Evolutionary conservation across 176 grass and related monocot genomes (phyloP), one percentile per base, ranked within the genome.

Genomic region (Urochloa ruziziensis): DNA sequence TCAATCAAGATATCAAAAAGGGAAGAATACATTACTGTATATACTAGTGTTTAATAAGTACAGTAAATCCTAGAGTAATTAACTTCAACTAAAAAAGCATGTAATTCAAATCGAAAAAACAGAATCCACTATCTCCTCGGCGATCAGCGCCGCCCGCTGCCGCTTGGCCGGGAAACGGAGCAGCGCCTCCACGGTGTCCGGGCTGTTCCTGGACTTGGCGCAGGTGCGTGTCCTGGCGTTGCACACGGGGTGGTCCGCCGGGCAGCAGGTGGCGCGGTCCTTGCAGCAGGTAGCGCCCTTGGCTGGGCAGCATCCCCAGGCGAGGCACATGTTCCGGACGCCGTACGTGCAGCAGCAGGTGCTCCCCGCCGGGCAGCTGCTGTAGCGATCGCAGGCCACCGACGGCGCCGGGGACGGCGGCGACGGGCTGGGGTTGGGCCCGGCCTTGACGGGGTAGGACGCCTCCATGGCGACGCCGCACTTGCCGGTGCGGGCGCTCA

Each of bases 311-410:
- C 94, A 97, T 10, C 91, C 91, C 91, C 91, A 97, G 0, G 80
- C 73, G 12, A 94, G 62, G 84, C 94, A 94, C 19, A 73, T 56
- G 48, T 13, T 74, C 27, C 91, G 83, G 58, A 82, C 75, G 12
- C 88, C 77, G 64, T 82, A 86, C n/a, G 66, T 89, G 70, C 94
- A 97, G 74, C 94, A 97, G 74, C 94, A 97, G 2, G 91, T 97
- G 61, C 32, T 88, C n/a, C 84, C 81, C 23, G 75, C 82, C 9
- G 86, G 78, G 15, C 91, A 94, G 0, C 79, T 59, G 15, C 81
- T 93, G 78, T 82, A 42, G 33, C 74, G 80, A n/a, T 93, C 87
- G 3, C 94, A 91, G 1, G 81, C 3, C 10, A 59, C 56, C 56
- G n/a, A 0, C n/a, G 56, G 9, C 10, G 54, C 60, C 8, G 86